Base-by-base conservation (phyloP, 345 rosid species). In the Ailanthus altissimus region DNA sequence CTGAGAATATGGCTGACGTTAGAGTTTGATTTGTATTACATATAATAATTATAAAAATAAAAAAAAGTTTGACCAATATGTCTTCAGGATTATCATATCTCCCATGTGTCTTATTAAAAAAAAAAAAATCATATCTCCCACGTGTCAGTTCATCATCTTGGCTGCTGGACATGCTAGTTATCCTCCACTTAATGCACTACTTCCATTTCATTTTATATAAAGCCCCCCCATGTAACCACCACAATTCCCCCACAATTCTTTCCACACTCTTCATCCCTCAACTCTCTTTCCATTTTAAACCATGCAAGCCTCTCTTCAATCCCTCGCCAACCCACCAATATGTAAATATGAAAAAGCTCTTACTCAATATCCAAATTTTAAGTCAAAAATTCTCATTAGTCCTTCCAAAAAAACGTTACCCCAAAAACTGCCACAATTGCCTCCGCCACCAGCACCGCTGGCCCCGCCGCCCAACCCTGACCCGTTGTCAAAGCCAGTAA, bases 361-460 rank as follows among this genome's bases (percentile, higher is more conserved):
- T 43, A 12, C 72, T 46, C 69, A n/a, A 14, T 23, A 62, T 4
- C 82, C 81, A 21, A 49, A 21, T 0, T 54, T 78, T 25, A 56
- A 73, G 18, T 75, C 81, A 74, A 78, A 85, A 70, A 67, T 80
- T 14, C 78, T 81, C 67, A 47, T 74, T 42, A 74, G 70, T 38
- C 84, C 81, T n/a, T 70, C 83, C 45, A 74, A 79, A 38, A 75
- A 65, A 64, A 45, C 14, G 13, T 15, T 62, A 25, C 77, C 67
- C 65, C 15, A 20, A 10, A 72, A 47, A 54, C 42, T 7, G 2
- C n/a, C 53, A 5, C 51, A 59, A 1, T 32, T 32, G 8, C 12
- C 65, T 11, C 78, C 56, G 0, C 71, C 61, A 20, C 20, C 61
- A 6, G 0, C 42, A 11, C 68, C 75, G 7, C 36, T 11, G 1